phyloP scores from a whole-genome alignment of 1,284 basidiomycete genomes.

The Termitomyces sp. region DNA sequence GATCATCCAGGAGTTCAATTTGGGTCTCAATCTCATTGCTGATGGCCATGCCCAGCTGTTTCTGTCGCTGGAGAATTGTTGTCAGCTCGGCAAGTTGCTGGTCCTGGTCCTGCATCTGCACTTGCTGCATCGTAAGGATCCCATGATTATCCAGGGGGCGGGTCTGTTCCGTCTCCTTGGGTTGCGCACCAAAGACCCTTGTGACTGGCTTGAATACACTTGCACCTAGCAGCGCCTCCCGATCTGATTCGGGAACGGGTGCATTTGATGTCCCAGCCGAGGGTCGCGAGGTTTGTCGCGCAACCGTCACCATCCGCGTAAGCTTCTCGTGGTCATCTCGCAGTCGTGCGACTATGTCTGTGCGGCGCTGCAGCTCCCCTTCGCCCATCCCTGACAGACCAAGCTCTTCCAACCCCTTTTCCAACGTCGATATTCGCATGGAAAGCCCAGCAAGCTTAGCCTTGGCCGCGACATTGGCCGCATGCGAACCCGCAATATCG shows the following conservation, averaged over 20 bases:
- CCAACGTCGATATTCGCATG: conserved; percentile 65
- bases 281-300: conserved; percentile 47
- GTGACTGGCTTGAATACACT: conserved; percentile 45
- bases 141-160: conserved; percentile 83
- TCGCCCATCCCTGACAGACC: conserved; percentile 70
- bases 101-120: conserved; percentile 83
- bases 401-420: conserved; percentile 61
- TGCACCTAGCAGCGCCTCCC: conserved; percentile 56
- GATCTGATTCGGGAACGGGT: conserved; percentile 49
- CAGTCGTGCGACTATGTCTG: conserved; percentile 77
- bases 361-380: conserved; percentile 78
- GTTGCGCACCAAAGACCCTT: conserved; percentile 77
- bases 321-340: conserved; percentile 85
- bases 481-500: conserved; percentile 73
- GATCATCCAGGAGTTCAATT: conserved; percentile 80
- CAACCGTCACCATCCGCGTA: conserved; percentile 70
- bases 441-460: conserved; percentile 74
- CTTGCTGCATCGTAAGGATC: conserved; percentile 74
- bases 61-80: conserved; percentile 80
- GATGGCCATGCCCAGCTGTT: conserved; percentile 86
- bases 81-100: conserved; percentile 74
- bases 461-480: conserved; percentile 79
- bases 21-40: conserved; percentile 79
- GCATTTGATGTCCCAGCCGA: conserved; percentile 33
- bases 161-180: conserved; percentile 82